A percentile compares a stretch with the other conserved stretches of the same genome.
Evolutionary conservation across 2,329 filamentous ascomycete species (phyloP).

Genomic region (Chaetothyriales sp.): DNA sequence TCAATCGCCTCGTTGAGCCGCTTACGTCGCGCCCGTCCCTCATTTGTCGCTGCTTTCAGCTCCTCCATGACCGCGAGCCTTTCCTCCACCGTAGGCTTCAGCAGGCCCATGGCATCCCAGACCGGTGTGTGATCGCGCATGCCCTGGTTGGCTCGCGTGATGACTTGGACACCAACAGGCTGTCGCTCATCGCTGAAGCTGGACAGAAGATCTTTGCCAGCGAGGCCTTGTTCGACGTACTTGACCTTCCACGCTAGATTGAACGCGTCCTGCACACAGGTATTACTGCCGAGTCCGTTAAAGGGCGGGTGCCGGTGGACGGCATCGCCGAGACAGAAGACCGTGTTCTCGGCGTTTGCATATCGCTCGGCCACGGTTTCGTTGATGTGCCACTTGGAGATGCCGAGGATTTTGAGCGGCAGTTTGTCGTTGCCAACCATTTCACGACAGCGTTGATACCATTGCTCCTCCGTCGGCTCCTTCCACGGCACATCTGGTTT

Average conservation of each 20-base stretch:
- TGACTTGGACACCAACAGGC: conserved; percentile 27
- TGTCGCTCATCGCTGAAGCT: conserved; percentile 24
- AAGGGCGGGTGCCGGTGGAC: conserved; percentile 25
- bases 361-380: conserved; percentile 46
- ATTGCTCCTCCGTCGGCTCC: conserved; percentile 34
- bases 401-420: conserved; percentile 35
- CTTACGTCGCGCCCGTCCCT: conserved; percentile 26
- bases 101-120: conserved; percentile 33
- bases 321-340: conserved; percentile 26
- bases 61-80: conserved; percentile 28
- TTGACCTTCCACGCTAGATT: conserved; percentile 27
- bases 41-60: conserved; percentile 24
- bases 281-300: conserved; percentile 25
- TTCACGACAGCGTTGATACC: conserved; percentile 30
- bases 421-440: conserved; percentile 42
- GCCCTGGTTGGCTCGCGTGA: conserved; percentile 44
- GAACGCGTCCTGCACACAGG: conserved; percentile 24
- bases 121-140: conserved; percentile 37
- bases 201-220: conserved; percentile 17
- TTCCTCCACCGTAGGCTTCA: conserved; percentile 25
- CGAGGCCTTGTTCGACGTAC: conserved; percentile 21
- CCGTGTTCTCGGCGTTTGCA: conserved; percentile 26
- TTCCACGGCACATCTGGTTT: conserved; percentile 24
- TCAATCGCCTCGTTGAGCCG: conserved; percentile 30
- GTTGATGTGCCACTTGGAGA: conserved; percentile 46